These are phyloP conservation scores for Talaromyces albobiverticillius DNA, from an alignment of 2,329 filamentous ascomycete species.

Conservation along the genomic window DNA sequence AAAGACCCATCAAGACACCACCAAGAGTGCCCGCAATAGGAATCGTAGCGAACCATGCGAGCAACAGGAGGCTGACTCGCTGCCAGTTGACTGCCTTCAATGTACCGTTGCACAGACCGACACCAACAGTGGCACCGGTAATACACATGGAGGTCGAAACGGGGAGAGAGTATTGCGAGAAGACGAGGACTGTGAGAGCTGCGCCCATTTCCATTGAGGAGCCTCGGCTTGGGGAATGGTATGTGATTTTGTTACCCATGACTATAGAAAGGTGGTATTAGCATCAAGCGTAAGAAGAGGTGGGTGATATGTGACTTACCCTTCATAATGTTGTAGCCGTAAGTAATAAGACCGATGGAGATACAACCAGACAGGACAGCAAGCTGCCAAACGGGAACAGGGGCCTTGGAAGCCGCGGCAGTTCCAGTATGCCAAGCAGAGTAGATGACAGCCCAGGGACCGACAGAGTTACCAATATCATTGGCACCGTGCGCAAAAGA, in stretches of 20 bases:
- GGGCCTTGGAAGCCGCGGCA: constrained; percentile 54
- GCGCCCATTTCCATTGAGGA: constrained; percentile 76
- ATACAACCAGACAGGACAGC: constrained; percentile 13
- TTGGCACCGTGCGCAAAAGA: constrained; percentile 68
- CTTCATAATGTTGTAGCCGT: constrained; percentile 84
- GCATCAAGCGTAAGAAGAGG: constrained; percentile 18
- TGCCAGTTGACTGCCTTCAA: constrained; percentile 73
- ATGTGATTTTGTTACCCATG: constrained; percentile 79
- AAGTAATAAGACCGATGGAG: constrained; percentile 61
- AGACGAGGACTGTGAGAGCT: constrained; percentile 71
- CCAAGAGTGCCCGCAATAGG: constrained; percentile 52
- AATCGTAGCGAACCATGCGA: constrained; percentile 67
- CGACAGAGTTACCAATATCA: constrained; percentile 70
- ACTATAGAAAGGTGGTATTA: constrained; percentile 44
- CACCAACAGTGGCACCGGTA: constrained; percentile 73
- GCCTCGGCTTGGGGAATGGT: constrained; percentile 58
- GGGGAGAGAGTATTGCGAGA: constrained; percentile 71
- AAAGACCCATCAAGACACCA: constrained; percentile 13
- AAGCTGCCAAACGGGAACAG: constrained; percentile 65
- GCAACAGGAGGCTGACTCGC: constrained; percentile 64
- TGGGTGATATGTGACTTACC: constrained; percentile 42
- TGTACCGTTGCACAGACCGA: constrained; percentile 73
- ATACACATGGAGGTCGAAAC: constrained; percentile 79
- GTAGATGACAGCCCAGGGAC: constrained; percentile 69
- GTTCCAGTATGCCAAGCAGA: constrained; percentile 63